Conservation (phyloP, 2,329 filamentous ascomycete species). For the Microdochium bolleyi region DNA sequence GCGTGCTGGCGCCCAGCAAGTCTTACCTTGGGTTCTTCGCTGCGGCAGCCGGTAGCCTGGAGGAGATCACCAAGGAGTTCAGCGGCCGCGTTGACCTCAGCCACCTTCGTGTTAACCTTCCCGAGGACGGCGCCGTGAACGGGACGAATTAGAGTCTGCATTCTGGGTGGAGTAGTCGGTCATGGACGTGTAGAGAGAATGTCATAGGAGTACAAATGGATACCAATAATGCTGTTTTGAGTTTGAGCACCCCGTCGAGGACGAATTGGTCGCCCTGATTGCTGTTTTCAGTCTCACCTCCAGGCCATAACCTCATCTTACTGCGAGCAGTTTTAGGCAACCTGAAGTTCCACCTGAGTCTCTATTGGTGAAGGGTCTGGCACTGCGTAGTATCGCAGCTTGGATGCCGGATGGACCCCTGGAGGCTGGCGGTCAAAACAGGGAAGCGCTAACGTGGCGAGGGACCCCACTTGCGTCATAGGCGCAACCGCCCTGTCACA, state of each 20-base stretch:
- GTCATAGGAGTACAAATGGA: neutral
- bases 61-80: constrained; percentile 16
- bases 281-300: no score
- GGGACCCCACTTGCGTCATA: neutral
- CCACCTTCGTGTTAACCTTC: neutral
- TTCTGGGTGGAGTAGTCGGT: neutral
- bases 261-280: no score
- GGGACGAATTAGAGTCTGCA: neutral
- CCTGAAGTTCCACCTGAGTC: neutral
- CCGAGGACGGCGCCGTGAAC: neutral
- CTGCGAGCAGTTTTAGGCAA: neutral
- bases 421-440: neutral
- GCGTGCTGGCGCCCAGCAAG: constrained; percentile 65
- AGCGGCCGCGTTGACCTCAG: constrained; percentile 5
- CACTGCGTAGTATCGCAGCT: neutral
- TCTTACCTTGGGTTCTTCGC: constrained; percentile 82
- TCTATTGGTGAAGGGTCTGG: neutral
- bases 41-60: constrained; percentile 62
- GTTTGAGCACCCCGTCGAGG: no score
- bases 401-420: neutral
- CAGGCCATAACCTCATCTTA: neutral
- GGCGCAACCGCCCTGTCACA: neutral
- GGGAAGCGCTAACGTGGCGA: neutral
- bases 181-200: no score
- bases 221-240: neutral